phyloP scores from a whole-genome alignment of 2,329 filamentous ascomycete species.

The Stachybotrys chartarum region DNA sequence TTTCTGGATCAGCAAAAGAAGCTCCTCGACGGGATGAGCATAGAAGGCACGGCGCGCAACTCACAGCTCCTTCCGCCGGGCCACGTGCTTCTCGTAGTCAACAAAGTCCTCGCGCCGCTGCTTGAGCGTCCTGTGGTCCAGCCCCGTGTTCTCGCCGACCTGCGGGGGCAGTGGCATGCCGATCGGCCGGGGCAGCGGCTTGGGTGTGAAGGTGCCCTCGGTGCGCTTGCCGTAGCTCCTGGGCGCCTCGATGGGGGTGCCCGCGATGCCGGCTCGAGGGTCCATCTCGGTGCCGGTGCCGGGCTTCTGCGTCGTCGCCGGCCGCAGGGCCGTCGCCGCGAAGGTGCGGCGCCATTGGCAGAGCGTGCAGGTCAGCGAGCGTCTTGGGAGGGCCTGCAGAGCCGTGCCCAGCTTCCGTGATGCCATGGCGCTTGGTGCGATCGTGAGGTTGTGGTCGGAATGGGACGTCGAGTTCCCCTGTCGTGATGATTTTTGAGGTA shows the following conservation, averaged over 20 bases:
- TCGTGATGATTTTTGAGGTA: neutral
- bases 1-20: too few species aligned
- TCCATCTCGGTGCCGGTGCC: slow-evolving; percentile 27
- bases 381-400: slow-evolving; percentile 19
- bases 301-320: slow-evolving; percentile 23
- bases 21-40: too few species aligned
- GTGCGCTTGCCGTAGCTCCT: slow-evolving; percentile 50
- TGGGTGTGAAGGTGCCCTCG: slow-evolving; percentile 47
- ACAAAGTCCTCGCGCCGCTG: slow-evolving; percentile 75
- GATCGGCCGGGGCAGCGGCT: slow-evolving; percentile 64
- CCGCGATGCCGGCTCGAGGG: slow-evolving; percentile 30
- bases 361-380: slow-evolving; percentile 34
- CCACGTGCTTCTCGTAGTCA: slow-evolving; percentile 77
- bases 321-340: slow-evolving; percentile 31
- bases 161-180: slow-evolving; percentile 69
- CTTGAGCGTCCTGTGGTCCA: slow-evolving; percentile 58
- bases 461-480: too few species aligned
- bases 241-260: slow-evolving; percentile 49
- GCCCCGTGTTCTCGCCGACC: slow-evolving; percentile 73
- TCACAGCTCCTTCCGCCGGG: slow-evolving; percentile 68
- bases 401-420: slow-evolving; percentile 23
- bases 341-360: slow-evolving; percentile 47
- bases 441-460: too few species aligned
- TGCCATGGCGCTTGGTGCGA: slow-evolving; percentile 15
- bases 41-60: slow-evolving; percentile 7